Conservation (phyloP, 495 filamentous ascomycete genomes). For the Rostrohypoxylon terebratum region DNA sequence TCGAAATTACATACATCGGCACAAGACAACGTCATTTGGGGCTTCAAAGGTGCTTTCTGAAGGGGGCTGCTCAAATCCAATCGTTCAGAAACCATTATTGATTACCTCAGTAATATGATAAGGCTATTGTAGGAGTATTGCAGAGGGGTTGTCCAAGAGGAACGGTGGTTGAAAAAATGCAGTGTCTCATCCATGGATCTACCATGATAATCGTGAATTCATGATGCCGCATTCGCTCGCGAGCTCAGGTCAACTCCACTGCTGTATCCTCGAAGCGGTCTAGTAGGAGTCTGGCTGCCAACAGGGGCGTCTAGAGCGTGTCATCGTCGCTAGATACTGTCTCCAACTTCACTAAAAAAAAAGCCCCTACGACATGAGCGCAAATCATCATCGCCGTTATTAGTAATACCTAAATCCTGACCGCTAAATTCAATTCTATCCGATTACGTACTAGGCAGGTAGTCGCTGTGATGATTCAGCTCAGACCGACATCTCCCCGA, state of each 20-base stretch:
- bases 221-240: not conserved
- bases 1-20: conserved; percentile 22
- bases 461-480: not conserved
- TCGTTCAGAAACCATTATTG: conserved; percentile 11
- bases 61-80: conserved; percentile 24
- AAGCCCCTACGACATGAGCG: too few relatives aligned
- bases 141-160: not conserved
- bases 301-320: not conserved
- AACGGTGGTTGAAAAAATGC: not conserved
- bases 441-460: too few relatives aligned
- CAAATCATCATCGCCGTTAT: too few relatives aligned
- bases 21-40: conserved; percentile 10
- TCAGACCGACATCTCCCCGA: not conserved
- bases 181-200: not conserved
- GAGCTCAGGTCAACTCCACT: not conserved
- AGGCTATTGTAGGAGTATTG: not conserved
- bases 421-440: too few relatives aligned
- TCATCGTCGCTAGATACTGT: not conserved
- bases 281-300: not conserved
- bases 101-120: too few relatives aligned
- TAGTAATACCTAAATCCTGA: not conserved
- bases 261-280: not conserved
- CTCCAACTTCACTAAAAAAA: not conserved
- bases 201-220: not conserved
- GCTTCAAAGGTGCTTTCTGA: conserved; percentile 1